phyloP scores from a whole-genome alignment of 352 stramenopile species.

The Phytophthora hibernalis region DNA sequence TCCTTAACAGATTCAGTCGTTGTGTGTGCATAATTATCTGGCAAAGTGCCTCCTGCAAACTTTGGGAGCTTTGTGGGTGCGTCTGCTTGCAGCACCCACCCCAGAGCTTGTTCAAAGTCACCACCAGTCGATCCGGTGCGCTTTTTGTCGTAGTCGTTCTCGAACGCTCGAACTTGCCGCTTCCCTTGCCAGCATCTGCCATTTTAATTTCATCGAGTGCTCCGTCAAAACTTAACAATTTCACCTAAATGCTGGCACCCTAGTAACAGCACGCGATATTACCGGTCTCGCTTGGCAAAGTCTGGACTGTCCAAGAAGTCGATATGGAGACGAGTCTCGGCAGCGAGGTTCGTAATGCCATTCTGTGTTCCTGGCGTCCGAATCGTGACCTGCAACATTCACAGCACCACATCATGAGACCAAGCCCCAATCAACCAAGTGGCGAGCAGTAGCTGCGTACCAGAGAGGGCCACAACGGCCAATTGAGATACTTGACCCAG shows the following conservation, averaged over 20 bases:
- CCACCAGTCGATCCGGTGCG: constrained; percentile 28
- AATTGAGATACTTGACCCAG: constrained; percentile 86
- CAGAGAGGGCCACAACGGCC: constrained; percentile 74
- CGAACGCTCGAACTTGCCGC: constrained; percentile 47
- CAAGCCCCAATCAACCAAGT: not conserved
- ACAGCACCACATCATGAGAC: not conserved
- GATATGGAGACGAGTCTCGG: constrained; percentile 53
- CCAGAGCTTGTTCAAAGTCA: constrained; percentile 55
- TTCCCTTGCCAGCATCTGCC: constrained; percentile 62
- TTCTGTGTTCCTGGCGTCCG: constrained; percentile 54
- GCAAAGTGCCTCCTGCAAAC: constrained; percentile 58
- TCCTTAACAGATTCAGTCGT: constrained; percentile 43
- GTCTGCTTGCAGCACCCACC: constrained; percentile 43
- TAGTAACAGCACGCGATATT: not conserved
- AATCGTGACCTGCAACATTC: constrained; percentile 59
- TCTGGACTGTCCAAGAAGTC: constrained; percentile 66
- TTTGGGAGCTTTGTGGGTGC: constrained; percentile 60
- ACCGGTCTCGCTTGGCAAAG: constrained; percentile 54
- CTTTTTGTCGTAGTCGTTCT: constrained; percentile 48
- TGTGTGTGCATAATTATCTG: constrained; percentile 33
- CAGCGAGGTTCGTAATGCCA: constrained; percentile 46
- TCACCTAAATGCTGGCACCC: not conserved
- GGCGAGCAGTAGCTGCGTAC: constrained; percentile 27
- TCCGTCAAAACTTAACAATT: not conserved
- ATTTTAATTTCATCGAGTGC: not conserved